Evolutionary conservation across 495 filamentous ascomycete species (phyloP).

Genomic region (Penicillium canariense): DNA sequence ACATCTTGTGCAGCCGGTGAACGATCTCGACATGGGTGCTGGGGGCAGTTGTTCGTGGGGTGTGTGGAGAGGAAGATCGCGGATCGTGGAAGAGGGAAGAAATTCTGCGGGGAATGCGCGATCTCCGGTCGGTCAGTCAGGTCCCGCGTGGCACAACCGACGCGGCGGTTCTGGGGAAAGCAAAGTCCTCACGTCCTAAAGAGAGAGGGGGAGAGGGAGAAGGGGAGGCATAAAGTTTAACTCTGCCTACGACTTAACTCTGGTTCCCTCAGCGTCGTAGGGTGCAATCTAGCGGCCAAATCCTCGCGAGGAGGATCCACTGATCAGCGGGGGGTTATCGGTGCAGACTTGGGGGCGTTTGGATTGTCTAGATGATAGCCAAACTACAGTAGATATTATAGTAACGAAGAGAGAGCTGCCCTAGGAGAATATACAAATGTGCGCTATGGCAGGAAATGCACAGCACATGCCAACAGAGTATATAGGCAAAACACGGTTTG

Average conservation of each 20-base stretch:
- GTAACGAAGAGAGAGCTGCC: not conserved
- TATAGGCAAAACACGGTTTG: no score
- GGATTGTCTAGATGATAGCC: not conserved
- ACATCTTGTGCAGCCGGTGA: conserved; percentile 48
- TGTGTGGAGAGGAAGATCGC: conserved; percentile 1
- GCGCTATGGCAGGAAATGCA: conserved; percentile 26
- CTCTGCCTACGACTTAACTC: not conserved
- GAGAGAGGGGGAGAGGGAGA: not conserved
- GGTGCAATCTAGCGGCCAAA: conserved; percentile 3
- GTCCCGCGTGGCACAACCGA: conserved; percentile 17
- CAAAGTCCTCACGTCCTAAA: not conserved
- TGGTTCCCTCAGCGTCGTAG: not conserved
- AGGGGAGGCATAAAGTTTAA: not conserved
- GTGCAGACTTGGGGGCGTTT: not conserved
- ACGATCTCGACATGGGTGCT: conserved; percentile 46
- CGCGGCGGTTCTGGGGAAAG: conserved; percentile 7
- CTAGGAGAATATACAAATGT: conserved; percentile 9
- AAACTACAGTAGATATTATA: not conserved
- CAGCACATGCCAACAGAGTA: conserved; percentile 22
- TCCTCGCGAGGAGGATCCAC: conserved; percentile 12
- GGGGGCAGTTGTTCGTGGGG: conserved; percentile 3
- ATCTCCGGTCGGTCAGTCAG: conserved; percentile 8
- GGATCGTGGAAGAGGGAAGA: no score
- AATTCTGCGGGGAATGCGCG: conserved; percentile 27
- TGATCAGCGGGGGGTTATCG: conserved; percentile 21